Conservation (phyloP, 2,329 filamentous ascomycete species). For the Botrytis galanthina region DNA sequence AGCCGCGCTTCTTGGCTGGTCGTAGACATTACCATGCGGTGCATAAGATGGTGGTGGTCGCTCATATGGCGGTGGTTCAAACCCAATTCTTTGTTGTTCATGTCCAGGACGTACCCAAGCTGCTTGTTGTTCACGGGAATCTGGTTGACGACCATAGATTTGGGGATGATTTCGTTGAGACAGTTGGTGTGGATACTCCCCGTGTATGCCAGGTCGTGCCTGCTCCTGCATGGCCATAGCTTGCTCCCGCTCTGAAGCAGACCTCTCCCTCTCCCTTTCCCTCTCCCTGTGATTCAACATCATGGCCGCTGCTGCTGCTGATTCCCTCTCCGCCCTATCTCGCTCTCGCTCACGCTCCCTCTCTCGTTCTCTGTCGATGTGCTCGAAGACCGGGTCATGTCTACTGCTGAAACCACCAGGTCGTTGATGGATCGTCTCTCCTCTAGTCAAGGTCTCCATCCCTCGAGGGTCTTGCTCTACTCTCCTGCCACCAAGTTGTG, state of each 20-base stretch:
- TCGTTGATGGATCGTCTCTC: constrained; percentile 34
- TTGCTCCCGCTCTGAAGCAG: constrained; percentile 38
- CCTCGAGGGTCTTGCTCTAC: constrained; percentile 25
- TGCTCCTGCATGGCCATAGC: constrained; percentile 39
- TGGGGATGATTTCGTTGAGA: constrained; percentile 30
- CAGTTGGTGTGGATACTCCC: constrained; percentile 34
- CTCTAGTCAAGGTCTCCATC: constrained; percentile 42
- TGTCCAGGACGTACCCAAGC: constrained; percentile 35
- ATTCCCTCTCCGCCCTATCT: constrained; percentile 38
- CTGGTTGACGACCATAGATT: constrained; percentile 31
- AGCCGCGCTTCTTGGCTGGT: constrained; percentile 31
- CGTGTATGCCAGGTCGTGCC: constrained; percentile 21
- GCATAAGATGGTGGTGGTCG: constrained; percentile 22
- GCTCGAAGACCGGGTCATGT: constrained; percentile 46
- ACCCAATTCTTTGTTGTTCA: constrained; percentile 26
- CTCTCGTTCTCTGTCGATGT: constrained; percentile 49
- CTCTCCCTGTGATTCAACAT: constrained; percentile 5
- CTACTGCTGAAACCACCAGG: constrained; percentile 32
- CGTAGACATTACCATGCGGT: constrained; percentile 30
- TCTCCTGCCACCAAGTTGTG: constrained; percentile 28
- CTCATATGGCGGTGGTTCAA: constrained; percentile 24
- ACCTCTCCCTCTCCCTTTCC: constrained; percentile 6
- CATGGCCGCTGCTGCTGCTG: neutral
- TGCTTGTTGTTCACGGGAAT: constrained; percentile 34
- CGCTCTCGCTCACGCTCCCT: constrained; percentile 27